Conservation (phyloP, 768 basidiomycete genomes). For the Phylloporus scabripes region DNA sequence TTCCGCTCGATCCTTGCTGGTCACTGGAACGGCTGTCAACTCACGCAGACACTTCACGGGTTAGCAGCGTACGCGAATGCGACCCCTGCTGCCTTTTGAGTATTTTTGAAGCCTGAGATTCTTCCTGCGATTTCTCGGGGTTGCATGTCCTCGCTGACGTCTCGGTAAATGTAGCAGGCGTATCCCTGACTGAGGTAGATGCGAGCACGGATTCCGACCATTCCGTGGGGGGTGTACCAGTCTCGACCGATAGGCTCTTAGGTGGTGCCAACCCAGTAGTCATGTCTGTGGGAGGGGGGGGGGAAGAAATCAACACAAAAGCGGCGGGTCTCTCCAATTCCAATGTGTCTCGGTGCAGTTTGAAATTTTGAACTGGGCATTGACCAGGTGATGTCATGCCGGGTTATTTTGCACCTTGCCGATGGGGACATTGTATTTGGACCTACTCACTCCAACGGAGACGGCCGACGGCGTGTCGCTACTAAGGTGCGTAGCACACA, state of each 20-base stretch:
- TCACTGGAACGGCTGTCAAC: constrained; percentile 12
- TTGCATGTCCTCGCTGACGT: background rate
- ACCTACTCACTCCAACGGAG: too few species aligned
- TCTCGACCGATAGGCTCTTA: constrained; percentile 12
- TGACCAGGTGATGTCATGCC: constrained; percentile 27
- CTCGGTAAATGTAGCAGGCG: background rate
- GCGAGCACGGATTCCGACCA: constrained; percentile 18
- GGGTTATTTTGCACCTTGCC: constrained; percentile 8
- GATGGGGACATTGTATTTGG: background rate
- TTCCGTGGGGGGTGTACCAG: constrained; percentile 15
- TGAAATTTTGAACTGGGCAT: constrained; percentile 1
- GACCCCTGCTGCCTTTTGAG: constrained; percentile 1
- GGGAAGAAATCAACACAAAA: background rate
- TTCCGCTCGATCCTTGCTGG: background rate
- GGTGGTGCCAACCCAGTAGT: constrained; percentile 8
- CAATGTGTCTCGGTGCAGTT: background rate
- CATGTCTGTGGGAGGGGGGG: constrained; percentile 5
- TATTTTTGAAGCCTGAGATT: background rate
- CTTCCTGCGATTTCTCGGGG: background rate
- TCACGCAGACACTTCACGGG: background rate
- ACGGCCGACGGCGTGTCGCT: too few species aligned
- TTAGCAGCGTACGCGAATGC: constrained; percentile 8
- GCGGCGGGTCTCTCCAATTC: constrained; percentile 3
- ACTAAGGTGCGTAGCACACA: too few species aligned
- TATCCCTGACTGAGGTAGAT: constrained; percentile 5